phyloP scores from a whole-genome alignment of 2,329 filamentous ascomycete species.

The Sporothrix brunneoviolacea region DNA sequence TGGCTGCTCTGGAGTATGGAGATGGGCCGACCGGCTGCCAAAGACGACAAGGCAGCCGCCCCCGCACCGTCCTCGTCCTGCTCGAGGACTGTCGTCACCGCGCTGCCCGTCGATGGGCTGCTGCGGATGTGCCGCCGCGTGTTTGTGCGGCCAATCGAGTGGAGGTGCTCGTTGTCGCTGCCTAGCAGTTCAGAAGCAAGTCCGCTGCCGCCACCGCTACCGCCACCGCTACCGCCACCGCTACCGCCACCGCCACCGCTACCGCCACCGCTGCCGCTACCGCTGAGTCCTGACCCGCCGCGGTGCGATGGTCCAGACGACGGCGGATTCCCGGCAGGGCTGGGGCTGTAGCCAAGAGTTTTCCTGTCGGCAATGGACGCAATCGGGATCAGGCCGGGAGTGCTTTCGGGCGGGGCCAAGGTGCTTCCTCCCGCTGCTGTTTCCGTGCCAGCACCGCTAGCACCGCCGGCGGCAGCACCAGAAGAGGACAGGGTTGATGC shows the following conservation, averaged over 20 bases:
- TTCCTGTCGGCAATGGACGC: constrained; percentile 13
- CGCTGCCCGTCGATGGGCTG: constrained; percentile 70
- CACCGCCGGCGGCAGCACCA: constrained; percentile 15
- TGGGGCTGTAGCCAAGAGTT: background rate
- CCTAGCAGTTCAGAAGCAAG: constrained; percentile 15
- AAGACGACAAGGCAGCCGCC: background rate
- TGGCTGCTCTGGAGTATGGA: constrained; percentile 1
- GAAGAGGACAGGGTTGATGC: background rate
- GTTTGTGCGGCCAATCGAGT: constrained; percentile 57
- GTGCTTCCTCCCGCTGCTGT: constrained; percentile 10
- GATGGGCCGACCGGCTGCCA: background rate
- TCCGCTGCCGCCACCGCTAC: constrained; percentile 18
- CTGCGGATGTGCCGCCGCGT: constrained; percentile 76
- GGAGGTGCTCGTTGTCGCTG: constrained; percentile 42
- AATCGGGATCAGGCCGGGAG: constrained; percentile 15
- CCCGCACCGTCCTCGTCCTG: constrained; percentile 67
- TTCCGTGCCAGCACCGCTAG: background rate
- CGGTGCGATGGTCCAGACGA: constrained; percentile 42
- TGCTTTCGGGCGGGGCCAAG: background rate
- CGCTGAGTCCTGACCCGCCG: constrained; percentile 17
- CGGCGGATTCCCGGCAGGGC: constrained; percentile 35
- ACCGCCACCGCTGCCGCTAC: background rate
- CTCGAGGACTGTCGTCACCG: constrained; percentile 76
- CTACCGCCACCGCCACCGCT: no score
- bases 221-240: no score